Conservation (phyloP, 2,329 filamentous ascomycete genomes). For the Cercospora sp. region DNA sequence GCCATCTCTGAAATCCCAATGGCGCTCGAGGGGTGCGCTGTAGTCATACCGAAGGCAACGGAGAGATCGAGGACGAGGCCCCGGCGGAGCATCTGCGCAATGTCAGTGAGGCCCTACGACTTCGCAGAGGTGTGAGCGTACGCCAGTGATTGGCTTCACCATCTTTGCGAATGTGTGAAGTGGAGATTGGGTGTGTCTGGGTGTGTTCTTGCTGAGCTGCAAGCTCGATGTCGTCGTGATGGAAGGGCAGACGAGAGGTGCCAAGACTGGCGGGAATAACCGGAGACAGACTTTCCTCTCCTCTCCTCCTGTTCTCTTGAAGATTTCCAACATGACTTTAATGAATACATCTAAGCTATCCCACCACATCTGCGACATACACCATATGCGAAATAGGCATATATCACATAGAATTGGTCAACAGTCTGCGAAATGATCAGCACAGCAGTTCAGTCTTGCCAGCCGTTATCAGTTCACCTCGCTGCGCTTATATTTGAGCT, state of each 20-base stretch:
- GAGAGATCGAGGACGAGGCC: constrained; percentile 66
- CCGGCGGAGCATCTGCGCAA: constrained; percentile 63
- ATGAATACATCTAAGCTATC: neutral
- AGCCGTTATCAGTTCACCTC: neutral
- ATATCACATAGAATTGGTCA: neutral
- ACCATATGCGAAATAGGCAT: neutral
- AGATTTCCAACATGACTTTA: neutral
- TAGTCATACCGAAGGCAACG: constrained; percentile 63
- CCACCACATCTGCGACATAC: neutral
- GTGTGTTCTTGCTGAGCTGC: constrained; percentile 4
- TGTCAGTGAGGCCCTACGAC: constrained; percentile 27
- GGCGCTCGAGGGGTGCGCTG: constrained; percentile 2
- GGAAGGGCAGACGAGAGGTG: neutral
- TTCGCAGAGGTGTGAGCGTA: constrained; percentile 40
- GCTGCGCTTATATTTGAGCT: neutral
- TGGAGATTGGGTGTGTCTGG: neutral
- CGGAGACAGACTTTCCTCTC: neutral
- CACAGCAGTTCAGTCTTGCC: neutral
- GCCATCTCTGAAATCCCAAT: neutral
- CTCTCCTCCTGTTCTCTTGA: neutral
- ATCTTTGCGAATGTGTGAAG: constrained; percentile 20
- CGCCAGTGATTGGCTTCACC: constrained; percentile 55
- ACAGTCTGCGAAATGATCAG: neutral
- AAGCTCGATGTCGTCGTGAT: constrained; percentile 16
- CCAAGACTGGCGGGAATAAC: neutral